These are phyloP conservation scores for Mucor indicus DNA, from an alignment of 371 early-diverging fungal genomes.

Conservation along the genomic window DNA sequence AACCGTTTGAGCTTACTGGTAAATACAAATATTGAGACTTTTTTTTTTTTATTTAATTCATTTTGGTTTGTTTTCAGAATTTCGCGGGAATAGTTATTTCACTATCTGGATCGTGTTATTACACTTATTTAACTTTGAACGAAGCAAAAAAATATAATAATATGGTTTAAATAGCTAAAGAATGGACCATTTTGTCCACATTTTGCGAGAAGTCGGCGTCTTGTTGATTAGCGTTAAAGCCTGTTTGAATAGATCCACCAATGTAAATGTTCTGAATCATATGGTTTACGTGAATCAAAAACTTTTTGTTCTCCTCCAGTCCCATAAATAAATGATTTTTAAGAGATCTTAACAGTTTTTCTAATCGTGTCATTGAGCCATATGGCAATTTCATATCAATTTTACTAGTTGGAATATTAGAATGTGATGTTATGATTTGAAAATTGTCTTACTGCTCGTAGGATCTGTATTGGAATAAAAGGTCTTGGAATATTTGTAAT, in stretches of 20 bases:
- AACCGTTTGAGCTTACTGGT: constrained; percentile 15
- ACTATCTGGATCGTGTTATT: constrained; percentile 10
- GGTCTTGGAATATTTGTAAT: constrained; percentile 36
- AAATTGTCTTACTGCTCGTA: constrained; percentile 46
- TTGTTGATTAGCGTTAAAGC: background rate
- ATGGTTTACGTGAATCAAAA: constrained; percentile 28
- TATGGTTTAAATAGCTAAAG: constrained; percentile 11
- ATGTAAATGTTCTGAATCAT: constrained; percentile 15
- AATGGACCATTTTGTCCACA: constrained; percentile 7
- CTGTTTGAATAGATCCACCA: background rate
- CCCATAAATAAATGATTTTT: constrained; percentile 34
- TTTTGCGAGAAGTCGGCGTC: too few species aligned
- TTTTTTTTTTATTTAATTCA: background rate
- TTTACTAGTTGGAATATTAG: constrained; percentile 27
- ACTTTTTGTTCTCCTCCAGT: constrained; percentile 23
- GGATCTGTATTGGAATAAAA: constrained; percentile 46
- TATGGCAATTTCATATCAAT: constrained; percentile 23
- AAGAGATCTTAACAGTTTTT: constrained; percentile 43
- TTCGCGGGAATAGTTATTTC: constrained; percentile 10
- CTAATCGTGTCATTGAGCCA: constrained; percentile 26
- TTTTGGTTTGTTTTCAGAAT: too few species aligned
- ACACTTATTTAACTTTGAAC: background rate
- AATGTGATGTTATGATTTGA: background rate
- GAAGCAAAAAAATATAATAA: background rate
- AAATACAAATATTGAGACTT: background rate